Base-by-base conservation (phyloP, 371 early-diverging fungal species). In the Fennellomyces sp. region DNA sequence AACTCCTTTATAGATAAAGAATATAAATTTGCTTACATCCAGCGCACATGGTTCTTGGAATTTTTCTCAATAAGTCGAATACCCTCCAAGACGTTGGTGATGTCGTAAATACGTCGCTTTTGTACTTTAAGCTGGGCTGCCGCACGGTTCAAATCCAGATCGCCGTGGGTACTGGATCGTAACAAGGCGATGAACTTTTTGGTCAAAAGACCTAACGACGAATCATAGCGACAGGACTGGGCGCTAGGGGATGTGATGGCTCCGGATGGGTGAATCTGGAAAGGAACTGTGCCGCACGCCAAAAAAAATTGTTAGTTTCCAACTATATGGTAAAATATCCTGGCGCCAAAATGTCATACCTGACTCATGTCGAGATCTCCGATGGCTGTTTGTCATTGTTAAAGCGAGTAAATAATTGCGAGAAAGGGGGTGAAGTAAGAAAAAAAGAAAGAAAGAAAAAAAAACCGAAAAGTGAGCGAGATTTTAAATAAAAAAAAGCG, bases 61-160 rank as follows among this genome's bases (percentile, higher is more conserved):
- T 87, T 87, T 65, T 93, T 94, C 56, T 89, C 88, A 60, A 93
- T 83, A 36, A 89, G 73, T 6, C 83, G 83, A 52, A 94, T 83
- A 15, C 93, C 92, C 72, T 94, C 93, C 38, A 94, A 73, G 12
- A 93, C 92, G 65, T 93, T 92, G 52, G 93, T 93, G 51, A 94
- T 93, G 63, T 94, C 94, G 64, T 94, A 94, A 36, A 94, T 90
- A 36, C 94, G 79, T 65, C 94, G 81, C 68, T 94, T 94, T 64
- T 88, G 87, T 19, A 93, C 93, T 8, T 83, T 76, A 25, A 94
- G 83, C 38, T 82, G 76, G 19, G 66, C 66, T 0, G 93, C 91
- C 7, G 93, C 92, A 38, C 75, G 66, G 57, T 89, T 91, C 47
- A 92, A 71, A 67, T 92, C 93, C 38, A 93, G 67, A 25, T 83